Conservation (phyloP, 2,329 filamentous ascomycete species). For the Talaromyces amestolkiae region DNA sequence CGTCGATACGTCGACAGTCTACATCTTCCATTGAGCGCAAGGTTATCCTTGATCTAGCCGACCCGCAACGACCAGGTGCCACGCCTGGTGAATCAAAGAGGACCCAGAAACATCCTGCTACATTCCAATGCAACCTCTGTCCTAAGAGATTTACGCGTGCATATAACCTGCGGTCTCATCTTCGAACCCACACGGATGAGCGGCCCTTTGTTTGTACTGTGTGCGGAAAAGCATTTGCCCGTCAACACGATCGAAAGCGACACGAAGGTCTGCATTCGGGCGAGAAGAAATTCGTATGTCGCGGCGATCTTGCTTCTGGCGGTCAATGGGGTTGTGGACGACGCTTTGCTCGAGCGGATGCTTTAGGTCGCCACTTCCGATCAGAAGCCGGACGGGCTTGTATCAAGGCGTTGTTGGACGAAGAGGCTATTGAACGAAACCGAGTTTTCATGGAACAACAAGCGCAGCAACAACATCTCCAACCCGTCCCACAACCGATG, state of each 20-base stretch:
- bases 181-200: conserved; percentile 96
- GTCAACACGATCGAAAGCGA: conserved; percentile 94
- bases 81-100: conserved; percentile 65
- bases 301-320: conserved; percentile 78
- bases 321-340: conserved; percentile 90
- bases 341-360: conserved; percentile 91
- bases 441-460: conserved; percentile 71
- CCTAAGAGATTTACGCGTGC: conserved; percentile 95
- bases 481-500: conserved; percentile 57
- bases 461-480: conserved; percentile 57
- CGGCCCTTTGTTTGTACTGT: conserved; percentile 95
- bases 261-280: conserved; percentile 95
- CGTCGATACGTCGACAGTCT: conserved; percentile 42
- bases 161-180: conserved; percentile 92
- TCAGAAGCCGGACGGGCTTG: conserved; percentile 94
- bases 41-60: conserved; percentile 86
- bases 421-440: conserved; percentile 82
- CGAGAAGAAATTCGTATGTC: conserved; percentile 98
- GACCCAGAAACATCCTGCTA: conserved; percentile 96
- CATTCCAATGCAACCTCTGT: conserved; percentile 90
- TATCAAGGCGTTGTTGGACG: conserved; percentile 94
- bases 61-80: conserved; percentile 75
- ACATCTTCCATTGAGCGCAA: conserved; percentile 57
- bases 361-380: conserved; percentile 88
- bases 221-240: conserved; percentile 94